These are phyloP conservation scores for Phyllostachys edulis DNA, from an alignment of 176 grass and related monocot species.

Conservation along the genomic window DNA sequence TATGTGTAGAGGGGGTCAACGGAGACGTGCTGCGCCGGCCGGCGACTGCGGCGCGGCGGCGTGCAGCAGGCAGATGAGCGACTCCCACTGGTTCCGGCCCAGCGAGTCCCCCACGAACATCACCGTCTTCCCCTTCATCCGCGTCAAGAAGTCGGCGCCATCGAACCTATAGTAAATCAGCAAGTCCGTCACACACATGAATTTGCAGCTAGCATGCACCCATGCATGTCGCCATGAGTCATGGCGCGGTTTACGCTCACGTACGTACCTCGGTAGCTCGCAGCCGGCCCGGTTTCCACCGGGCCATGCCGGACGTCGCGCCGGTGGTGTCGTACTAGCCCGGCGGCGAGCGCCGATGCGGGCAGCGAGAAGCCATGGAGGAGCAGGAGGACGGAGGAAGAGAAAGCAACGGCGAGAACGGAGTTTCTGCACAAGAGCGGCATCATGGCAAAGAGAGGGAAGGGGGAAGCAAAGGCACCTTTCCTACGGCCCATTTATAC, in stretches of 20 bases:
- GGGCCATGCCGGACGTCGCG: constrained; percentile 26
- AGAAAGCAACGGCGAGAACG: constrained; percentile 21
- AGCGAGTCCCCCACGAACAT: constrained; percentile 99
- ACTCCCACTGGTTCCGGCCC: constrained; percentile 89
- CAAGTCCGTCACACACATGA: neutral
- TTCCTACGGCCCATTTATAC: constrained; percentile 18
- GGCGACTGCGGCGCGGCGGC: constrained; percentile 63
- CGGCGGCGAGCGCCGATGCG: constrained; percentile 25
- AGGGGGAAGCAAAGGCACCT: neutral
- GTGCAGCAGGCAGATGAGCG: constrained; percentile 88
- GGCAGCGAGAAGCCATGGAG: constrained; percentile 22
- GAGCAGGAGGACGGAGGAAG: constrained; percentile 1
- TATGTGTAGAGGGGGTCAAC: constrained; percentile 79
- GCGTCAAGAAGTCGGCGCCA: constrained; percentile 63
- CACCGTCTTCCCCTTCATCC: constrained; percentile 84
- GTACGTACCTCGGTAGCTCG: constrained; percentile 61
- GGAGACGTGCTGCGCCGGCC: constrained; percentile 46
- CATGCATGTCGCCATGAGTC: neutral
- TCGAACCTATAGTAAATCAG: constrained; percentile 48
- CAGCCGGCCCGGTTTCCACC: constrained; percentile 66
- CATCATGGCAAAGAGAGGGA: constrained; percentile 8
- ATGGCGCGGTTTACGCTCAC: neutral
- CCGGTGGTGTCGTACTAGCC: constrained; percentile 30
- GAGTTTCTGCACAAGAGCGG: constrained; percentile 19
- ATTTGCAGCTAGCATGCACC: neutral